Percentiles rank a stretch among this genome's conserved stretches.
Conservation (phyloP, 2,329 filamentous ascomycete genomes). For the Epichloe typhina region DNA sequence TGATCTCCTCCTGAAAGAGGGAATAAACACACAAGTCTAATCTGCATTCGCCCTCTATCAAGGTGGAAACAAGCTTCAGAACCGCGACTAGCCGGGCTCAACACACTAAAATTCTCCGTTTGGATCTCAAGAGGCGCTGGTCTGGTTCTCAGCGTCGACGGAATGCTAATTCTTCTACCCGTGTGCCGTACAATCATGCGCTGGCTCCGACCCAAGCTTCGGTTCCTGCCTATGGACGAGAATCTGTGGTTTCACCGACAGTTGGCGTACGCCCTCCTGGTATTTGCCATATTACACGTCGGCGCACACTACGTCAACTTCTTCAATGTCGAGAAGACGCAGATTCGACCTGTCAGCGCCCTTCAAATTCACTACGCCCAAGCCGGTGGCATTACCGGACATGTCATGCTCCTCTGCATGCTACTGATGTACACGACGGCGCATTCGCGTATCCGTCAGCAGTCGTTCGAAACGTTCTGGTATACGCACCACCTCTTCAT, state of each 20-base stretch:
- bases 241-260: constrained; percentile 95
- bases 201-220: constrained; percentile 72
- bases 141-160: constrained; percentile 71
- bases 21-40: background rate
- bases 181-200: constrained; percentile 89
- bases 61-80: constrained; percentile 72
- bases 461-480: constrained; percentile 98
- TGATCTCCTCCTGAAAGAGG: background rate
- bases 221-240: constrained; percentile 87
- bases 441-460: constrained; percentile 84
- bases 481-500: constrained; percentile 99
- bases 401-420: constrained; percentile 99
- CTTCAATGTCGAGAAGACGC: constrained; percentile 80
- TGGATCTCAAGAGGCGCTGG: constrained; percentile 95
- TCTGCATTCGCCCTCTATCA: background rate
- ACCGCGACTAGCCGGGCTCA: constrained; percentile 58
- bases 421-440: constrained; percentile 94
- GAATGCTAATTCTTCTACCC: constrained; percentile 76
- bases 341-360: constrained; percentile 68
- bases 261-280: constrained; percentile 73
- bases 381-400: constrained; percentile 83
- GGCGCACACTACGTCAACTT: constrained; percentile 92
- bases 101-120: constrained; percentile 73
- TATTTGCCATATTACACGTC: constrained; percentile 71
- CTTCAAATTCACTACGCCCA: constrained; percentile 86